A percentile compares a stretch with the other conserved stretches of the same genome.
Evolutionary conservation across 225 moss, liverwort and hornwort species (phyloP).

Genomic region (Sphagnum tenellum): DNA sequence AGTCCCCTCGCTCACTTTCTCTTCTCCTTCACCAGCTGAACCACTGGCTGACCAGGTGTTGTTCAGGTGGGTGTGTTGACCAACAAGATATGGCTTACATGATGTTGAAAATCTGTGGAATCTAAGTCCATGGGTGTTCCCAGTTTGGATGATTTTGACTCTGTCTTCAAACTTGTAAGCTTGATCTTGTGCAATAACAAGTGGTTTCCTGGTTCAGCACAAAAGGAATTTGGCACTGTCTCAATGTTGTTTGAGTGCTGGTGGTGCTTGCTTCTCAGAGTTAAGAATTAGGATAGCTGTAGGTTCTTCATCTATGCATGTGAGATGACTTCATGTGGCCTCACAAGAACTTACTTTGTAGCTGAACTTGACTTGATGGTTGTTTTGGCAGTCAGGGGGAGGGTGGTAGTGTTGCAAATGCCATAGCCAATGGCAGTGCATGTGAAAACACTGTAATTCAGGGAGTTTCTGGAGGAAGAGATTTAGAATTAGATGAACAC

Average conservation of each 20-base stretch:
- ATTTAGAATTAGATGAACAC: conserved; percentile 13
- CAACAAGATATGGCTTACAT: too few relatives aligned
- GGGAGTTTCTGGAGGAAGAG: conserved; percentile 19
- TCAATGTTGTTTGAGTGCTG: too few relatives aligned
- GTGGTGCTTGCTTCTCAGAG: too few relatives aligned
- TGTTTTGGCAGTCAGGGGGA: conserved; percentile 49
- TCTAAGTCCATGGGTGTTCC: too few relatives aligned
- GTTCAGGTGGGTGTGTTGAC: conserved; percentile 34
- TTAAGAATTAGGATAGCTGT: background rate
- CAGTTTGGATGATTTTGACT: too few relatives aligned
- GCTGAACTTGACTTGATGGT: background rate
- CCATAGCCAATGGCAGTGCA: conserved; percentile 21
- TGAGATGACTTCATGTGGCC: too few relatives aligned
- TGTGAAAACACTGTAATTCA: conserved; percentile 27
- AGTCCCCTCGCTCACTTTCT: conserved; percentile 8
- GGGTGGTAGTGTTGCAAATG: conserved; percentile 27
- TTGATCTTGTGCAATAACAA: too few relatives aligned
- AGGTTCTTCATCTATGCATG: too few relatives aligned
- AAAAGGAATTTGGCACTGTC: background rate
- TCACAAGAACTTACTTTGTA: too few relatives aligned
- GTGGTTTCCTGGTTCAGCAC: too few relatives aligned
- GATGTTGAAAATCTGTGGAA: too few relatives aligned
- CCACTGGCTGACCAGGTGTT: conserved; percentile 52
- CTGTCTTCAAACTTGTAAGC: too few relatives aligned
- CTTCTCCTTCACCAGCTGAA: conserved; percentile 33